Evolutionary conservation across 306 rosid genomes (phyloP), one percentile per base, ranked within the genome.

Genomic region (Castanospermum australe): DNA sequence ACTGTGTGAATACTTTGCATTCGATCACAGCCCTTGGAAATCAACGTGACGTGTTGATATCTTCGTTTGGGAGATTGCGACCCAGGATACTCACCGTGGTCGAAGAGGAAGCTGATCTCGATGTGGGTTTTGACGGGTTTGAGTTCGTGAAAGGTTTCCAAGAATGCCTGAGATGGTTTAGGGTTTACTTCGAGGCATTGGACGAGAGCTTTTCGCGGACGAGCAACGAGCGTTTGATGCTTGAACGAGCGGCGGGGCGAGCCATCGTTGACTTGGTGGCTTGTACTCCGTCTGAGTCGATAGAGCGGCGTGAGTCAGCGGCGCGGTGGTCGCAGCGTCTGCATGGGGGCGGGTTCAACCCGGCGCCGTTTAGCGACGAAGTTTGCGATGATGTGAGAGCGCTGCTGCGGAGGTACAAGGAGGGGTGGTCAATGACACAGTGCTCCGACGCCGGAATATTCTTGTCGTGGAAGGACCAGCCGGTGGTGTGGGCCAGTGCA

Each of bases 401-500:
- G 8, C 48, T 95, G 71, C 76, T 95, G 77, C 84, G 99, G 68
- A 91, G 98, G 89, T 92, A 95, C 51, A 92, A 81, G 82, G 99
- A 95, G 5, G 99, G 97, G 2, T 95, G 99, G 98, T 73, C 94
- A 10, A 90, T 95, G 98, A 78, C 82, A 69, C 92, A 79, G 84
- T 85, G 92, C 67, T 68, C 84, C 47, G 85, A 86, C 8, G 87
- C 89, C 85, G 99, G 99, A 84, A 91, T 95, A 81, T 90, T 91
- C 89, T 81, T 95, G 70, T 66, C 90, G 69, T 92, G 99, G 98
- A 95, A 88, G 87, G 94, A 90, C 1, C 90, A 87, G 73, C 85
- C 95, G 84, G 98, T 92, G 90, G 99, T 92, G 74, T 95, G 99
- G 99, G 94, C 94, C 75, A 89, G 98, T 84, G 97, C 97, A 79